Percentiles rank a stretch among this genome's conserved stretches.
Evolutionary conservation across 208 protist genomes (phyloP).

Genomic region (Crithidia expoeki): DNA sequence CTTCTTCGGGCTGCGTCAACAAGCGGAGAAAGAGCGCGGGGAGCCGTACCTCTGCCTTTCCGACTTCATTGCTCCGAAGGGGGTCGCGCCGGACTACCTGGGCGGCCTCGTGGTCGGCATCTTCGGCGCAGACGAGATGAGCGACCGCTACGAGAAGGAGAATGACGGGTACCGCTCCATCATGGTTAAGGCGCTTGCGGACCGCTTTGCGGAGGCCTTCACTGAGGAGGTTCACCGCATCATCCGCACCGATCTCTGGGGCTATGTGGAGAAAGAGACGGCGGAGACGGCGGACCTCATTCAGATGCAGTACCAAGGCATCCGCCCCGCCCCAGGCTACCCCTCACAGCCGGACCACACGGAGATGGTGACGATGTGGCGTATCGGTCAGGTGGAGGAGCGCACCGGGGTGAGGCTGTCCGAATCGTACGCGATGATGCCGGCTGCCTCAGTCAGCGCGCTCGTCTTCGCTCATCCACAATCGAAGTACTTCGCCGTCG

Average conservation of each 20-base stretch:
- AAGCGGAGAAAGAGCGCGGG: slow-evolving; percentile 92
- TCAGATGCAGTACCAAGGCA: slow-evolving; percentile 96
- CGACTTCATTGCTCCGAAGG: slow-evolving; percentile 95
- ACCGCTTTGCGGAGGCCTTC: slow-evolving; percentile 86
- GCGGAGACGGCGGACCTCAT: slow-evolving; percentile 88
- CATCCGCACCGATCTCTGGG: slow-evolving; percentile 93
- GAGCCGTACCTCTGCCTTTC: slow-evolving; percentile 91
- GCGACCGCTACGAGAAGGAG: slow-evolving; percentile 69
- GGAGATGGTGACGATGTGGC: slow-evolving; percentile 95
- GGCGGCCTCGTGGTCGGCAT: slow-evolving; percentile 90
- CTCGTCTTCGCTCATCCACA: slow-evolving; percentile 93
- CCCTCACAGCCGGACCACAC: slow-evolving; percentile 97
- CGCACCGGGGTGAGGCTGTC: slow-evolving; percentile 87
- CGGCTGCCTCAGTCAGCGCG: slow-evolving; percentile 94
- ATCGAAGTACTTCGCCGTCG: slow-evolving; percentile 96
- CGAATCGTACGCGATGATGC: slow-evolving; percentile 95
- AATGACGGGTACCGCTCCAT: slow-evolving; percentile 95
- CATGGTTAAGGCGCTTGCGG: slow-evolving; percentile 95
- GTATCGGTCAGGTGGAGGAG: slow-evolving; percentile 50
- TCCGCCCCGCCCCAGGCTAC: slow-evolving; percentile 96
- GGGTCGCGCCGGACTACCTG: slow-evolving; percentile 91
- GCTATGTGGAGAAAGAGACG: slow-evolving; percentile 85
- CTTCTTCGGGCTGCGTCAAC: slow-evolving; percentile 93
- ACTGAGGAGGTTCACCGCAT: slow-evolving; percentile 92
- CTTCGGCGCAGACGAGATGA: slow-evolving; percentile 89